Conservation (phyloP, 768 basidiomycete species). For the Udeniomyces megalosporus region DNA sequence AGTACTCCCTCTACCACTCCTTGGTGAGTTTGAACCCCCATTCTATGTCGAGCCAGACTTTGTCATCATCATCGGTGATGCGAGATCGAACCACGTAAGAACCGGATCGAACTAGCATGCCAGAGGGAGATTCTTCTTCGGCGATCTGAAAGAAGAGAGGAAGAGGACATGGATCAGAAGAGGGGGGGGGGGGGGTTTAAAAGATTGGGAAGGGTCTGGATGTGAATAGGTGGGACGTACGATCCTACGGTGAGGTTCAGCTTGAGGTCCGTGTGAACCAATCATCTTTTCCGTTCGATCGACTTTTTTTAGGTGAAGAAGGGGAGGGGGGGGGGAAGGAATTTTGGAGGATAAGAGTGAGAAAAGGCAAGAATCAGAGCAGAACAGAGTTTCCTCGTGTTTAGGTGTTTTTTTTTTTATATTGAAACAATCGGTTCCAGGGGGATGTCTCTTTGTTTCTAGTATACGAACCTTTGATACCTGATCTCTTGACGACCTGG, state of each 20-base stretch:
- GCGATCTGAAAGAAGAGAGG: constrained; percentile 19
- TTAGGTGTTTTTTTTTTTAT: too few species aligned
- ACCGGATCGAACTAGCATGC: constrained; percentile 67
- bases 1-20: constrained; percentile 50
- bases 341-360: background rate
- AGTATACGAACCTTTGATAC: constrained; percentile 44
- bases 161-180: background rate
- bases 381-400: background rate
- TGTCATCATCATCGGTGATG: constrained; percentile 31
- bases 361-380: background rate
- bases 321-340: background rate
- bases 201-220: background rate
- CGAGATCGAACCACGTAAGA: constrained; percentile 62
- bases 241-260: constrained; percentile 50
- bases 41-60: constrained; percentile 45
- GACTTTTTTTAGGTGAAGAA: constrained; percentile 42
- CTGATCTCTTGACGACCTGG: constrained; percentile 69
- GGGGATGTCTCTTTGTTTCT: background rate
- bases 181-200: background rate
- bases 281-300: constrained; percentile 90
- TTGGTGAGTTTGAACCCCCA: constrained; percentile 86
- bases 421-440: too few species aligned
- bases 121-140: constrained; percentile 41
- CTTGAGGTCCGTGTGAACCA: constrained; percentile 70
- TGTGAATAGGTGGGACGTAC: constrained; percentile 18